These are phyloP conservation scores for Hanseniaspora thailandica DNA, from an alignment of 805 yeast genomes.

Conservation along the genomic window DNA sequence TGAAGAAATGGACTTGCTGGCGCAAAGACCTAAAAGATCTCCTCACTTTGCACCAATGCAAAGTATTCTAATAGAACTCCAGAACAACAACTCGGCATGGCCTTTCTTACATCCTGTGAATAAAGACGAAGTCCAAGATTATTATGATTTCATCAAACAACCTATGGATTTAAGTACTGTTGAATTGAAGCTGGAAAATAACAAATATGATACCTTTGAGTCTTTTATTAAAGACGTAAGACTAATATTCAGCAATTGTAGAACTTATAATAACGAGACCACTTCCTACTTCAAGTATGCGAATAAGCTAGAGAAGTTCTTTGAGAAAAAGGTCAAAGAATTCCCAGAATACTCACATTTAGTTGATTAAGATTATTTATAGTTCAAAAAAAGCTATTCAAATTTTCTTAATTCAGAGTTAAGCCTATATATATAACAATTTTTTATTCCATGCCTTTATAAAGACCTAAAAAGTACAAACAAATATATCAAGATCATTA, in stretches of 20 bases:
- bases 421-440: conserved; percentile 10
- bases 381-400: background rate
- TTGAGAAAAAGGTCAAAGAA: conserved; percentile 71
- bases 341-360: conserved; percentile 82
- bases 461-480: background rate
- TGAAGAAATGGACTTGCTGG: conserved; percentile 93
- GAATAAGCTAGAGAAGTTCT: conserved; percentile 79
- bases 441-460: background rate
- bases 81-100: conserved; percentile 95
- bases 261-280: conserved; percentile 82
- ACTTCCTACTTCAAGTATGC: conserved; percentile 96
- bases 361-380: conserved; percentile 37
- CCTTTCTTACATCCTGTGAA: conserved; percentile 91
- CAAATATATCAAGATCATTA: conserved; percentile 9
- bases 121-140: conserved; percentile 88
- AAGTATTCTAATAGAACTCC: conserved; percentile 73
- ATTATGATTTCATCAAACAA: conserved; percentile 89
- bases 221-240: conserved; percentile 83
- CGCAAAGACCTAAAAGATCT: conserved; percentile 85
- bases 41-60: conserved; percentile 94
- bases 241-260: conserved; percentile 78
- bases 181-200: conserved; percentile 87
- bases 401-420: background rate
- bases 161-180: conserved; percentile 96
- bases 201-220: conserved; percentile 80